Evolutionary conservation across 2,329 filamentous ascomycete genomes (phyloP).

Genomic region (Balansia obtecta): DNA sequence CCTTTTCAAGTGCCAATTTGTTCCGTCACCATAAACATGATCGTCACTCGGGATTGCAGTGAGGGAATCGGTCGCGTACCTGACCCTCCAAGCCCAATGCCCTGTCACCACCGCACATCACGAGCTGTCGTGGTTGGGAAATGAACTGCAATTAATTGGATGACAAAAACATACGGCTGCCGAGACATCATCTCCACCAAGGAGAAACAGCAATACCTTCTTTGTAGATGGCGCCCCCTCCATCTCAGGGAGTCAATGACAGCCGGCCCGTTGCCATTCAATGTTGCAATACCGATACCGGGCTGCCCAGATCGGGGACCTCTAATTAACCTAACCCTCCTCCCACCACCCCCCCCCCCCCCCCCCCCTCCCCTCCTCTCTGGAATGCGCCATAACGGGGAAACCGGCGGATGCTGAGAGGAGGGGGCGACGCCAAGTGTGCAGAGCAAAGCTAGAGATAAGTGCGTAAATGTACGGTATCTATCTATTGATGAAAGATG

Average conservation of each 20-base stretch:
- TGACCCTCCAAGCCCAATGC: too few relatives aligned
- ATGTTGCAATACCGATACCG: neutral
- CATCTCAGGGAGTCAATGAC: too few relatives aligned
- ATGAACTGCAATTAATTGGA: slow-evolving; percentile 1
- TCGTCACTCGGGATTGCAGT: too few relatives aligned
- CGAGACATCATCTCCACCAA: neutral
- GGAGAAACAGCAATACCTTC: too few relatives aligned
- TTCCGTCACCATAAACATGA: too few relatives aligned
- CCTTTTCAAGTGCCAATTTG: too few relatives aligned
- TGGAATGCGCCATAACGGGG: neutral
- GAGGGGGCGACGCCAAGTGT: neutral
- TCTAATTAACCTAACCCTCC: too few relatives aligned
- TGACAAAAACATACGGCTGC: neutral
- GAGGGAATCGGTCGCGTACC: too few relatives aligned
- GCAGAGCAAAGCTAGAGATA: neutral
- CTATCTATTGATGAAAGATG: neutral
- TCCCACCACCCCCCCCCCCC: too few relatives aligned
- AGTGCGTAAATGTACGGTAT: neutral
- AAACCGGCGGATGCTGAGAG: neutral
- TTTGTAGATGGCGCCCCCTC: too few relatives aligned
- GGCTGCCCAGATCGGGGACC: neutral
- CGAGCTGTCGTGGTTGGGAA: neutral
- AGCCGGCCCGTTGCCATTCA: neutral
- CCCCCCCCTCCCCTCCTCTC: too few relatives aligned
- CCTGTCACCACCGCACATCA: neutral